phyloP scores from a whole-genome alignment of 768 basidiomycete species.

The Dioszegia hungarica region DNA sequence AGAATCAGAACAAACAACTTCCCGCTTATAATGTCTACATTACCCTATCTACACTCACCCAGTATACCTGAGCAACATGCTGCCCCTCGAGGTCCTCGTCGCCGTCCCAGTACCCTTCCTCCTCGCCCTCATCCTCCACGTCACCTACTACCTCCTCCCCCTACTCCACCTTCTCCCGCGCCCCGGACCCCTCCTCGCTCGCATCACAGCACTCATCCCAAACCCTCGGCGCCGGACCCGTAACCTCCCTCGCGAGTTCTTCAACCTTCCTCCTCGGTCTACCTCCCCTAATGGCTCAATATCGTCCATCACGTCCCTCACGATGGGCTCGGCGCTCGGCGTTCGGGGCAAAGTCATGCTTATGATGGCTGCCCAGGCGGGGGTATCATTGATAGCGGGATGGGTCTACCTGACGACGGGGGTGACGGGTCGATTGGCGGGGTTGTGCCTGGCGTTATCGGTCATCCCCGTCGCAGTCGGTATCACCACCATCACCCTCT shows the following conservation, averaged over 20 bases:
- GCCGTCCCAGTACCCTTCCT: conserved; percentile 23
- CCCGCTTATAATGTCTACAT: background rate
- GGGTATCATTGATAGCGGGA: background rate
- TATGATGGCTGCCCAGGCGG: background rate
- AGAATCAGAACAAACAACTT: conserved; percentile 1
- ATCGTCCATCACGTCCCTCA: background rate
- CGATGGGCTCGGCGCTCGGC: background rate
- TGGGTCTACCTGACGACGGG: conserved; percentile 7
- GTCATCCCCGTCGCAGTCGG: conserved; percentile 13
- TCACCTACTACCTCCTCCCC: conserved; percentile 28
- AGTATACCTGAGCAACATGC: too few relatives aligned
- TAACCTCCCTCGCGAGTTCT: conserved; percentile 42
- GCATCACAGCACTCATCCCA: conserved; percentile 29
- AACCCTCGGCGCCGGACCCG: conserved; percentile 16
- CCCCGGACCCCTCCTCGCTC: conserved; percentile 15
- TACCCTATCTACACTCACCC: background rate
- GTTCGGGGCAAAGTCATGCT: conserved; percentile 15
- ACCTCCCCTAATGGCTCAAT: conserved; percentile 3
- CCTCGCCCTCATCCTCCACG: conserved; percentile 22
- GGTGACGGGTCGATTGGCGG: background rate
- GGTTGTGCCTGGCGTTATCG: conserved; percentile 1
- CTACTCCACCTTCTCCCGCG: conserved; percentile 12
- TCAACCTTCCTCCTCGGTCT: conserved; percentile 35
- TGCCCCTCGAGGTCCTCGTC: conserved; percentile 17
- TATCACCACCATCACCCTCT: conserved; percentile 5